Evolutionary conservation across 1,284 basidiomycete genomes (phyloP), one percentile per base, ranked within the genome.

Genomic region (Lignosus rhinocerotis): DNA sequence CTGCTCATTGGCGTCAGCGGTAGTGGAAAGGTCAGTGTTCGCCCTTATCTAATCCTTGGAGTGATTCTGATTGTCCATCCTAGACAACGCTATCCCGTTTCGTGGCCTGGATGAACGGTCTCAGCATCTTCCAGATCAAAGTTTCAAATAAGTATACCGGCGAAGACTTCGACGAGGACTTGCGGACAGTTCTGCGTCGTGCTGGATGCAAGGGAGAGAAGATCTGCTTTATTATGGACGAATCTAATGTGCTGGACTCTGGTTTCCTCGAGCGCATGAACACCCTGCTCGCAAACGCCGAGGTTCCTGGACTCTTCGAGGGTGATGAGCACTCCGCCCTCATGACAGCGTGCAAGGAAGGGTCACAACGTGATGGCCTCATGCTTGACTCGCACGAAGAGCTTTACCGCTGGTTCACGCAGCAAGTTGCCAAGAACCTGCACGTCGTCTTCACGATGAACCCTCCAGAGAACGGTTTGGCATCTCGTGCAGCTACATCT

Each of bases 371-470:
- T 17, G 95, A 99, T 63, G 97, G 97, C 2, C 79, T 98, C 34
- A 98, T 99, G 94, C 81, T 99, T 14, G 96, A 99, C 76, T 96
- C 95, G 16, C 95, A 93, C 59, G 98, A 99, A 69, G 96, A 98
- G 72, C 80, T 98, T 1, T 97, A 98, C 73, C 86, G 90, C 45
- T 98, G 96, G 96, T 98, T 98, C 75, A 97, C 95, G 1, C 89
- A 93, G 65, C 96, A 98, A 75, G 94, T 98, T 25, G 94, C 95
- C 4, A 92, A 94, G 74, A 98, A 98, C 71, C 79, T 98, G 2
- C 96, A 98, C 67, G 96, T 98, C 34, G 95, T 98, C 6, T 97
- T 98, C 75, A 98, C 97, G 3, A 99, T 99, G 97, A 99, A 99
- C 69, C 97, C 97, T 32, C 96, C 97, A 0, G 92, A 94, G 69